phyloP scores from a whole-genome alignment of 2,329 filamentous ascomycete genomes.

The Colletotrichum caudatum region DNA sequence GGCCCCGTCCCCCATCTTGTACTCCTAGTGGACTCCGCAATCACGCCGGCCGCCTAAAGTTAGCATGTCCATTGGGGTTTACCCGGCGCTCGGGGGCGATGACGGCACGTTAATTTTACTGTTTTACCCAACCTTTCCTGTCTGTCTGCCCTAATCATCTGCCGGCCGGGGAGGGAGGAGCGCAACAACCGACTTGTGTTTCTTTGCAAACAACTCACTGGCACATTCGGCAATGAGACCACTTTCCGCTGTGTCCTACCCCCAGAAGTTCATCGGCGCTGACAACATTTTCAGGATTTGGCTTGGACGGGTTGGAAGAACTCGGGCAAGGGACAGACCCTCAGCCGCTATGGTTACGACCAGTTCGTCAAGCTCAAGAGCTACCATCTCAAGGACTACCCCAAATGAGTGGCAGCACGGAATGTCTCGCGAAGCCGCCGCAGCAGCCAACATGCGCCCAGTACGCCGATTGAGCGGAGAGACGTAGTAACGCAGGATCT shows the following conservation, averaged over 20 bases:
- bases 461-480: neutral
- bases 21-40: neutral
- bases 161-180: neutral
- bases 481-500: neutral
- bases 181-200: neutral
- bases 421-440: slow-evolving; percentile 6
- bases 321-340: slow-evolving; percentile 89
- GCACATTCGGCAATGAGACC: slow-evolving; percentile 20
- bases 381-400: slow-evolving; percentile 89
- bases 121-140: neutral
- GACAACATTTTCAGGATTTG: slow-evolving; percentile 71
- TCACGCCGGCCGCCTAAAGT: neutral
- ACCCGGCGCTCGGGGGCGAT: neutral
- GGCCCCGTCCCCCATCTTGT: slow-evolving; percentile 19
- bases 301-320: slow-evolving; percentile 99
- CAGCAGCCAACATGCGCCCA: neutral
- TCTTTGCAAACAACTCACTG: neutral
- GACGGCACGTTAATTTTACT: neutral
- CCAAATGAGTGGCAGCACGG: slow-evolving; percentile 60
- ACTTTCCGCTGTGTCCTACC: slow-evolving; percentile 42
- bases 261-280: neutral
- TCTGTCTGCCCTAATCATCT: neutral
- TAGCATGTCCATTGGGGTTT: neutral
- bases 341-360: slow-evolving; percentile 92
- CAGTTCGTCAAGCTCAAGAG: slow-evolving; percentile 97